Percentiles rank a stretch among this genome's conserved stretches.
Conservation (phyloP, 805 yeast genomes). For the Zygosaccharomyces kombuchaensis region DNA sequence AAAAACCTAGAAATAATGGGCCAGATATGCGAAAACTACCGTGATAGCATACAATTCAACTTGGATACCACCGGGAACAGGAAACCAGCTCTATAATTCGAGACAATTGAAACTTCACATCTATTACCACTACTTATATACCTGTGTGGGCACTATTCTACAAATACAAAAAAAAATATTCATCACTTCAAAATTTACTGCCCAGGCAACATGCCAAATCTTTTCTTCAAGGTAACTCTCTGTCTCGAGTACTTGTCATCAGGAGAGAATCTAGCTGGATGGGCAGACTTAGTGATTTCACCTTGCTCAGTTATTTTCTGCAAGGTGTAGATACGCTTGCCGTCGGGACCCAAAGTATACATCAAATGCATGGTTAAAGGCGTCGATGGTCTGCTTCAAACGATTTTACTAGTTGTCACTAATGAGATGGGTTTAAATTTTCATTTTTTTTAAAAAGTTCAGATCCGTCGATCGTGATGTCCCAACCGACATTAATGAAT, state of each 20-base stretch:
- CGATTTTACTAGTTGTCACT: not conserved
- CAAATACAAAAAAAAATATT: not conserved
- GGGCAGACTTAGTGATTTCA: slow-evolving; percentile 97
- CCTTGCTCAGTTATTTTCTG: slow-evolving; percentile 77
- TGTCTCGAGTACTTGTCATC: slow-evolving; percentile 99
- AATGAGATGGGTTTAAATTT: not conserved
- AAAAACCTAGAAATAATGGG: slow-evolving; percentile 66
- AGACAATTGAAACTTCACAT: not conserved
- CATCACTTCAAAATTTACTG: slow-evolving; percentile 42
- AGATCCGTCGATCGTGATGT: not conserved
- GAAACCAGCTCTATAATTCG: slow-evolving; percentile 23
- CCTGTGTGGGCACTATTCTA: slow-evolving; percentile 1
- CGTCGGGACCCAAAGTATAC: slow-evolving; percentile 94
- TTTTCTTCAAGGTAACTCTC: slow-evolving; percentile 95
- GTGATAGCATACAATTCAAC: slow-evolving; percentile 65
- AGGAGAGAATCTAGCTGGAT: slow-evolving; percentile 99
- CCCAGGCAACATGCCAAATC: slow-evolving; percentile 84
- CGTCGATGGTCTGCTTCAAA: not conserved
- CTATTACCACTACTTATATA: not conserved
- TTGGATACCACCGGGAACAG: slow-evolving; percentile 61
- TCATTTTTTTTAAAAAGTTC: not conserved
- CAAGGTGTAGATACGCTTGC: slow-evolving; percentile 92
- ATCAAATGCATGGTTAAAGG: slow-evolving; percentile 83
- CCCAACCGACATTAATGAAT: no score
- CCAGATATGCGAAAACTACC: slow-evolving; percentile 76